Percentiles rank a stretch among this genome's conserved stretches.
phyloP scores from a whole-genome alignment of 2,329 filamentous ascomycete species.

The Talaromyces sp. region DNA sequence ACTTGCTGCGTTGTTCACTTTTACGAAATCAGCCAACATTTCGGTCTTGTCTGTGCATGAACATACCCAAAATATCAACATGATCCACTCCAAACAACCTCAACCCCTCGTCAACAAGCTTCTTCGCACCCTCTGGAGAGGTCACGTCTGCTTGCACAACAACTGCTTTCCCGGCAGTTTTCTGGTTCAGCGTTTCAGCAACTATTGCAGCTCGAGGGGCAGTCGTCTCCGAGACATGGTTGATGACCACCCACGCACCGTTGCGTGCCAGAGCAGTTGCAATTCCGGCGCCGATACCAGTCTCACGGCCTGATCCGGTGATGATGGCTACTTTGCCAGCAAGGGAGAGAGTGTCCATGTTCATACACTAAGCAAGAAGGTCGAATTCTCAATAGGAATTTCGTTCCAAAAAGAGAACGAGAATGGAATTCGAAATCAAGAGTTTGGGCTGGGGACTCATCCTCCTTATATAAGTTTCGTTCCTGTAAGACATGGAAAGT shows the following conservation, averaged over 20 bases:
- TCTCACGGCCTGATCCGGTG: slow-evolving; percentile 35
- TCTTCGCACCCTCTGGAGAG: slow-evolving; percentile 19
- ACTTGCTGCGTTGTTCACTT: slow-evolving; percentile 25
- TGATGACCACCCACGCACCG: slow-evolving; percentile 26
- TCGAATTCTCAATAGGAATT: not conserved
- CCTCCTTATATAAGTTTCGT: not conserved
- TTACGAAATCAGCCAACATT: not conserved
- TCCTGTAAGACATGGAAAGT: not conserved
- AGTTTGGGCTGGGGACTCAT: not conserved
- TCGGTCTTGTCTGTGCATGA: not conserved
- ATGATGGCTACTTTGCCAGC: slow-evolving; percentile 37
- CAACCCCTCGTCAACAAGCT: slow-evolving; percentile 18
- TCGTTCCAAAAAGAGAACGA: not conserved
- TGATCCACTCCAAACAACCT: slow-evolving; percentile 17
- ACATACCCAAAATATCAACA: slow-evolving; percentile 26
- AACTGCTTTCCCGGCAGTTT: slow-evolving; percentile 19
- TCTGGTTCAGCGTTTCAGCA: slow-evolving; percentile 17
- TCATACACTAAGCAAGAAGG: not conserved
- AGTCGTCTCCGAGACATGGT: slow-evolving; percentile 26
- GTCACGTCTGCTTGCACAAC: slow-evolving; percentile 24
- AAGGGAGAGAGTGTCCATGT: slow-evolving; percentile 28
- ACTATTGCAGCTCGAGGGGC: slow-evolving; percentile 20
- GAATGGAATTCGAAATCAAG: not conserved
- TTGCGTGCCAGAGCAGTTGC: slow-evolving; percentile 29
- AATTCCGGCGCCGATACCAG: slow-evolving; percentile 36